Conservation (phyloP, 2,329 filamentous ascomycete species). For the Zymoseptoria tritici region DNA sequence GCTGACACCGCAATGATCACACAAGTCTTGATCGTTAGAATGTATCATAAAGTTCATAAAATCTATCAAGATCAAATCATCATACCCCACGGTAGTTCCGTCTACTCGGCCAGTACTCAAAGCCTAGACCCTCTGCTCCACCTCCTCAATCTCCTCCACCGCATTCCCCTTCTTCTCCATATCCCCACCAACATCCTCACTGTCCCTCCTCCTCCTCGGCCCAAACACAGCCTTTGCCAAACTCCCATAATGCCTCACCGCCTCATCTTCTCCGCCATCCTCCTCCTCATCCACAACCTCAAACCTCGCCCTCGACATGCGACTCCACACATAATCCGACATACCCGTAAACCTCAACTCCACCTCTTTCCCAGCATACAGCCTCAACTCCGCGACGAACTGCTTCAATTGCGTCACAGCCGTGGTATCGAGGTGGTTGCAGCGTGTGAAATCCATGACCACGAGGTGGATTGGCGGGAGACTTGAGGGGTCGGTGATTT, state of each 20-base stretch:
- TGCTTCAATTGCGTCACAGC: slow-evolving; percentile 45
- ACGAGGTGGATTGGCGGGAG: slow-evolving; percentile 40
- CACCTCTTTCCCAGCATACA: slow-evolving; percentile 42
- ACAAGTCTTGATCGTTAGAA: too few species aligned
- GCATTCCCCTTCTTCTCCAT: not conserved
- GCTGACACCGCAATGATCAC: too few species aligned
- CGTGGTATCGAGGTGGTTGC: slow-evolving; percentile 49
- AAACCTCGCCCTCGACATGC: slow-evolving; percentile 19
- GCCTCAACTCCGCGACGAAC: slow-evolving; percentile 42
- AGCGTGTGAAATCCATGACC: slow-evolving; percentile 46
- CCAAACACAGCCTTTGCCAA: slow-evolving; percentile 1
- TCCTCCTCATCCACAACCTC: slow-evolving; percentile 13
- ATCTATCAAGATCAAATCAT: too few species aligned
- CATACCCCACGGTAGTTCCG: too few species aligned
- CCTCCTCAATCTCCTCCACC: not conserved
- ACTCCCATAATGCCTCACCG: slow-evolving; percentile 1
- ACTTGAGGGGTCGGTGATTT: slow-evolving; percentile 26
- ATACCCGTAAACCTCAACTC: slow-evolving; percentile 46
- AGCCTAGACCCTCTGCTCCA: not conserved
- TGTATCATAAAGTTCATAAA: too few species aligned
- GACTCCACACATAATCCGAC: slow-evolving; percentile 32
- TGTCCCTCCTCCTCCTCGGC: not conserved
- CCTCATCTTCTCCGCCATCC: slow-evolving; percentile 4
- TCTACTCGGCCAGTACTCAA: too few species aligned
- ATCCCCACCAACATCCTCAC: not conserved